Evolutionary conservation across 306 rosid species (phyloP), one percentile per base, ranked within the genome.

Genomic region (Amphicarpaea edgeworthii): DNA sequence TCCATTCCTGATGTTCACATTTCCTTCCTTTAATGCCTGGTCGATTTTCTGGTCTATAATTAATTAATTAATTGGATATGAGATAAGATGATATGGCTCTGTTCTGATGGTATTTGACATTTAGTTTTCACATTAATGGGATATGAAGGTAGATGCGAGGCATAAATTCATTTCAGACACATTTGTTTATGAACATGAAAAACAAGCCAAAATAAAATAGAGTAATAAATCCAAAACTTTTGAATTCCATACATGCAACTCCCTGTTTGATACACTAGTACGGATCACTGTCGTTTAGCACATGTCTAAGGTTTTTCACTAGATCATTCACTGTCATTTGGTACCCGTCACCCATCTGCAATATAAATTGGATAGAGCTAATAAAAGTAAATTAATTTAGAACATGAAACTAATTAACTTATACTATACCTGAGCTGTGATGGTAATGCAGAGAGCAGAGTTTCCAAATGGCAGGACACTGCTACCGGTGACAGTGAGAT

Each of bases 401-500:
- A 37, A 12, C 8, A 55, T n/a, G 15, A 23, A 54, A 46, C 5
- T 37, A 17, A 19, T 1, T n/a, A n/a, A n/a, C n/a, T n/a, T n/a
- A 50, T 42, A 11, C 1, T 0, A 40, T 50, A 82, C 87, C 87
- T 79, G 79, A 65, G 82, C 82, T 0, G 73, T 79, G 16, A 83
- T 75, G 55, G 84, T 83, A 21, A 83, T 65, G 79, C 82, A 78
- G 34, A 79, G 66, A 75, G 84, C 21, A 0, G 68, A 79, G 64
- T 79, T 83, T 0, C 87, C 87, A 79, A 83, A 83, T 1, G 82
- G 84, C 68, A 83, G 66, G 28, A 79, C 76, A 58, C 84, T 75
- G 55, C 40, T 79, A 0, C 82, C 38, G 4, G 81, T 83, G 68
- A 79, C 76, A 47, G 3, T 46, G 14, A 83, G 87, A 26, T 75